A percentile compares a stretch with the other conserved stretches of the same genome.
These are phyloP conservation scores for Globisporangium iwayamae DNA, from an alignment of 352 stramenopile genomes.

Conservation along the genomic window DNA sequence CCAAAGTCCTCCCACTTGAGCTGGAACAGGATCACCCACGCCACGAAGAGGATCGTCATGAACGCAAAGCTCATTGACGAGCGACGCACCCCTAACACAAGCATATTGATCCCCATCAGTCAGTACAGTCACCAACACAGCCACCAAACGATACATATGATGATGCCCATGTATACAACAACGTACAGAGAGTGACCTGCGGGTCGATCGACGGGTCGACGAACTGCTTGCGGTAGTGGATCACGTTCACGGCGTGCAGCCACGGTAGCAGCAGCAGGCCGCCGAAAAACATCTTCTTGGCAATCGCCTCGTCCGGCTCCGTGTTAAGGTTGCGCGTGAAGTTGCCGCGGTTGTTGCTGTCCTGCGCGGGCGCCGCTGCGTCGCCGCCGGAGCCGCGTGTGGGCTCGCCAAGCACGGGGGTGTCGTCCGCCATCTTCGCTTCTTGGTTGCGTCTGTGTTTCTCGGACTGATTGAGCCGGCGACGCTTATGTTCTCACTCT, in stretches of 20 bases:
- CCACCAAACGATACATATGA: background rate
- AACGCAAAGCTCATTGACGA: slow-evolving; percentile 71
- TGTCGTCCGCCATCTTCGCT: slow-evolving; percentile 35
- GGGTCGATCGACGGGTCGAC: slow-evolving; percentile 62
- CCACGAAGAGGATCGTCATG: slow-evolving; percentile 66
- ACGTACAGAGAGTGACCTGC: slow-evolving; percentile 74
- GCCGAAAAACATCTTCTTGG: slow-evolving; percentile 84
- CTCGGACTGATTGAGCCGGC: background rate
- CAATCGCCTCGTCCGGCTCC: slow-evolving; percentile 66
- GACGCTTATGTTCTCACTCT: background rate
- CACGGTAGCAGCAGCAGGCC: slow-evolving; percentile 69
- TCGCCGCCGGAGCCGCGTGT: slow-evolving; percentile 15
- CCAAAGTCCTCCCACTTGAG: slow-evolving; percentile 85
- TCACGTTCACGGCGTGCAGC: slow-evolving; percentile 80
- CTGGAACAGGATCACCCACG: slow-evolving; percentile 80
- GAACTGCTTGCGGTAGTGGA: slow-evolving; percentile 83
- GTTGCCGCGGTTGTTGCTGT: slow-evolving; percentile 79
- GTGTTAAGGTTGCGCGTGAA: slow-evolving; percentile 86
- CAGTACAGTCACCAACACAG: background rate
- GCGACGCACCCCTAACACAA: slow-evolving; percentile 53
- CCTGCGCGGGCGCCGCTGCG: slow-evolving; percentile 7
- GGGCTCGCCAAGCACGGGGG: slow-evolving; percentile 54
- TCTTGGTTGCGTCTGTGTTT: background rate
- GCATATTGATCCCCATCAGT: background rate
- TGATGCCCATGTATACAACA: background rate